Evolutionary conservation across 805 yeast species (phyloP).

Genomic region (Lachancea mirantina): DNA sequence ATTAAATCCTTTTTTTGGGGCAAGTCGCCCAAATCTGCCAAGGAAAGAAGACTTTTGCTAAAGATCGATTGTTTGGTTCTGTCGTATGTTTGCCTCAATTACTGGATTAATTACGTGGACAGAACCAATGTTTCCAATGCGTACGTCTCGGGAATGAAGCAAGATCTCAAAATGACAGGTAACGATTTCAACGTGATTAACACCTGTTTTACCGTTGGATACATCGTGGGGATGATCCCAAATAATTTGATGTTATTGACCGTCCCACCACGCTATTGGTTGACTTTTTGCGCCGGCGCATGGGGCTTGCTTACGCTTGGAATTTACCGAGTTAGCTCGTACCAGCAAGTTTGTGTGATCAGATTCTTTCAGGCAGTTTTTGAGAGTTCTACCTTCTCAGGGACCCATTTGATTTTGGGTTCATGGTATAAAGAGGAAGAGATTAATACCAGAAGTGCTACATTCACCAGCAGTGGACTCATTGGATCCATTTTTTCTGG

Average conservation of each 20-base stretch:
- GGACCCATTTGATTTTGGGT: conserved; percentile 43
- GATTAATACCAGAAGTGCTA: conserved; percentile 41
- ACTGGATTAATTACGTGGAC: conserved; percentile 42
- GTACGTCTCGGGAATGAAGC: conserved; percentile 53
- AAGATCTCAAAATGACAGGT: conserved; percentile 40
- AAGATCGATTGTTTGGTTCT: conserved; percentile 15
- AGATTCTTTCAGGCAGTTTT: conserved; percentile 50
- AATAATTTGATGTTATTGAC: conserved; percentile 42
- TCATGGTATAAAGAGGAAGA: conserved; percentile 42
- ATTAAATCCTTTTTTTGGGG: conserved; percentile 29
- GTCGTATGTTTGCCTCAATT: conserved; percentile 16
- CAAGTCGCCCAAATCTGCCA: conserved; percentile 25
- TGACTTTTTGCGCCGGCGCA: conserved; percentile 39
- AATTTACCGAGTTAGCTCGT: conserved; percentile 37
- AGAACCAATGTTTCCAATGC: conserved; percentile 45
- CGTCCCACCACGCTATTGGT: conserved; percentile 46
- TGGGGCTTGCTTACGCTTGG: conserved; percentile 49
- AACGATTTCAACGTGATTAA: conserved; percentile 42
- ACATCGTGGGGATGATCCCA: conserved; percentile 50
- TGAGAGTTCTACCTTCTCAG: conserved; percentile 45
- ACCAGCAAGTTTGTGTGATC: conserved; percentile 42
- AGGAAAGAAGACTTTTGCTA: conserved; percentile 22
- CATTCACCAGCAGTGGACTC: conserved; percentile 43
- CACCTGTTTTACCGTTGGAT: conserved; percentile 49
- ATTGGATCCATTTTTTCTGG: conserved; percentile 44